phyloP scores from a whole-genome alignment of 257 asterid species.

The Forsythia viridissima region DNA sequence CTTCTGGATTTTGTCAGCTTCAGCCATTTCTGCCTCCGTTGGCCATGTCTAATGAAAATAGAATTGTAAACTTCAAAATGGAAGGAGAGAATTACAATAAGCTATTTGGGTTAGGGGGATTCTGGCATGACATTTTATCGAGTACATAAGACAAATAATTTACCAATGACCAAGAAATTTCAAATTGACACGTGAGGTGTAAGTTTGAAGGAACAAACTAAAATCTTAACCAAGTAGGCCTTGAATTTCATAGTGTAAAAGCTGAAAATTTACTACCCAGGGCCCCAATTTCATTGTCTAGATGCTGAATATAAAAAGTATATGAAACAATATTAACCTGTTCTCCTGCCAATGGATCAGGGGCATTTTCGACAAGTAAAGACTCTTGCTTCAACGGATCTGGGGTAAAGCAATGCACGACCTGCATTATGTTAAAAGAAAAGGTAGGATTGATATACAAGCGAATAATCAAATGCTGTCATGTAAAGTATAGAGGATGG shows the following conservation, averaged over 20 bases:
- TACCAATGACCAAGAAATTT: not conserved
- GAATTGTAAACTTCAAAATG: conserved; percentile 11
- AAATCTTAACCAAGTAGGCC: not conserved
- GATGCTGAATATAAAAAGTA: conserved; percentile 16
- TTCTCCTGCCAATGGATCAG: conserved; percentile 92
- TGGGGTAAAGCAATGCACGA: conserved; percentile 62
- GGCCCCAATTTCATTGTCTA: conserved; percentile 2
- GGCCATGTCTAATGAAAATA: conserved; percentile 84
- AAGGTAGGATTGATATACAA: conserved; percentile 18
- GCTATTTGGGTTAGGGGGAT: conserved; percentile 10
- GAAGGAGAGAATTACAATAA: not conserved
- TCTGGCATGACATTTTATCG: not conserved
- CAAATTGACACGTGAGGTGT: not conserved
- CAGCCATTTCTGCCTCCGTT: conserved; percentile 94
- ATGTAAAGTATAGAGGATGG: not conserved
- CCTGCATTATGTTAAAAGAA: conserved; percentile 50
- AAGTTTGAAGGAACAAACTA: not conserved
- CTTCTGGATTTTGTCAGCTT: conserved; percentile 63
- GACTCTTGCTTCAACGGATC: conserved; percentile 93
- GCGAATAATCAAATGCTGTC: conserved; percentile 14
- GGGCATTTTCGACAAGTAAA: conserved; percentile 72
- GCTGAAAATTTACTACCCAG: not conserved
- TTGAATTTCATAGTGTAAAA: not conserved
- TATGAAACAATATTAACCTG: conserved; percentile 53
- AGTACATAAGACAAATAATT: conserved; percentile 1